These are phyloP conservation scores for Clonostachys solani DNA, from an alignment of 2,329 filamentous ascomycete genomes.

Conservation along the genomic window DNA sequence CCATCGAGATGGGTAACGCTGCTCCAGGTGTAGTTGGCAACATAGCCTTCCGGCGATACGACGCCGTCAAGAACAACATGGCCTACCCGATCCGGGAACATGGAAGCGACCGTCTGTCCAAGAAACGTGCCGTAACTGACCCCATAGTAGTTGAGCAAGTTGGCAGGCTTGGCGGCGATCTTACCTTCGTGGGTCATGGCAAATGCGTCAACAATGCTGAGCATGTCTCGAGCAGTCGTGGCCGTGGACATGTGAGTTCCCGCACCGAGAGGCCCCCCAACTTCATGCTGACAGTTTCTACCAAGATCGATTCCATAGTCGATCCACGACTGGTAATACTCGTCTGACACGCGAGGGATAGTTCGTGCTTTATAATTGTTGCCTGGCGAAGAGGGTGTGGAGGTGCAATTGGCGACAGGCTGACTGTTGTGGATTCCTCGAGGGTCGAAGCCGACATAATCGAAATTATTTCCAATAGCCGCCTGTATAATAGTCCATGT, in stretches of 20 bases:
- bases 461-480: neutral
- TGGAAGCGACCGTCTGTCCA: conserved; percentile 23
- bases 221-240: conserved; percentile 46
- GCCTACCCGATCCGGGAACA: conserved; percentile 29
- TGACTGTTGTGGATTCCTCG: neutral
- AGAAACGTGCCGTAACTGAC: conserved; percentile 22
- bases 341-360: neutral
- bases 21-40: neutral
- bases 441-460: neutral
- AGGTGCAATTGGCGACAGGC: neutral
- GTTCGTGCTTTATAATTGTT: neutral
- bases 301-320: neutral
- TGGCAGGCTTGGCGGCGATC: neutral
- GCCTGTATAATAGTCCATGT: neutral
- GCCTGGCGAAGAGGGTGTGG: neutral
- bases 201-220: conserved; percentile 61
- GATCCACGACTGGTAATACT: neutral
- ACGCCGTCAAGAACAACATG: conserved; percentile 26
- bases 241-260: conserved; percentile 21
- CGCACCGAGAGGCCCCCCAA: neutral
- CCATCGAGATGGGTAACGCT: neutral
- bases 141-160: conserved; percentile 20
- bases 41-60: neutral
- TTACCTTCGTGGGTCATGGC: conserved; percentile 36
- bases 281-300: neutral